Conservation (phyloP, 2,329 filamentous ascomycete genomes). For the Decorospora gaudefroyi region DNA sequence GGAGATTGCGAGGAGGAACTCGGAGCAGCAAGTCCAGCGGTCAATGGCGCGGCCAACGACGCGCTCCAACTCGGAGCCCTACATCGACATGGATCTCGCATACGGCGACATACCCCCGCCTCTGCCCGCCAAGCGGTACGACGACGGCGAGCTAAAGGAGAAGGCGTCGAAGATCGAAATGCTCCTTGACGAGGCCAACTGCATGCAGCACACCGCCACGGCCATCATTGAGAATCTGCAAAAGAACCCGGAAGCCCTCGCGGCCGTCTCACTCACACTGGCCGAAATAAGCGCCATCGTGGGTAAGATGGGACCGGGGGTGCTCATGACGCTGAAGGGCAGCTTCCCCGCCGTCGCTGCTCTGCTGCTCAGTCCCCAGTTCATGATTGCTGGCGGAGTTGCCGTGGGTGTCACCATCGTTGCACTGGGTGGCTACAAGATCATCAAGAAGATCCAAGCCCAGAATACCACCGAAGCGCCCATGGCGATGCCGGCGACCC, state of each 20-base stretch:
- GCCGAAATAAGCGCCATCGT: conserved; percentile 86
- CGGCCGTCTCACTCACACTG: conserved; percentile 88
- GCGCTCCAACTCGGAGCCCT: conserved; percentile 49
- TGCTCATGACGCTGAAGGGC: conserved; percentile 74
- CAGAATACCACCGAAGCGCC: conserved; percentile 46
- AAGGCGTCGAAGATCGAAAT: conserved; percentile 76
- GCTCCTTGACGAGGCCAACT: conserved; percentile 84
- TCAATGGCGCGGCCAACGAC: conserved; percentile 21
- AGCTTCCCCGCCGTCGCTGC: conserved; percentile 85
- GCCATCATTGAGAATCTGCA: conserved; percentile 81
- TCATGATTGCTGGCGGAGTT: conserved; percentile 87
- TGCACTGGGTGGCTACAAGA: conserved; percentile 95
- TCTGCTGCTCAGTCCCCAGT: conserved; percentile 86
- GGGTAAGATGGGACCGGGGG: conserved; percentile 80
- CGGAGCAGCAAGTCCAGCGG: conserved; percentile 41
- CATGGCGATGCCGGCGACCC: conserved; percentile 22
- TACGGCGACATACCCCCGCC: conserved; percentile 83
- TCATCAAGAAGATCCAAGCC: conserved; percentile 79
- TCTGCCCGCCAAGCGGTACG: conserved; percentile 55
- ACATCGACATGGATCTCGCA: conserved; percentile 88
- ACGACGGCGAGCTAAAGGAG: conserved; percentile 64
- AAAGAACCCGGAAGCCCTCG: conserved; percentile 85
- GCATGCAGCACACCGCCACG: conserved; percentile 80
- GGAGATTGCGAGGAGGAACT: conserved; percentile 52
- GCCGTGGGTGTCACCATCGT: conserved; percentile 93